phyloP scores from a whole-genome alignment of 768 basidiomycete species.

The Lactifluus echinatus region DNA sequence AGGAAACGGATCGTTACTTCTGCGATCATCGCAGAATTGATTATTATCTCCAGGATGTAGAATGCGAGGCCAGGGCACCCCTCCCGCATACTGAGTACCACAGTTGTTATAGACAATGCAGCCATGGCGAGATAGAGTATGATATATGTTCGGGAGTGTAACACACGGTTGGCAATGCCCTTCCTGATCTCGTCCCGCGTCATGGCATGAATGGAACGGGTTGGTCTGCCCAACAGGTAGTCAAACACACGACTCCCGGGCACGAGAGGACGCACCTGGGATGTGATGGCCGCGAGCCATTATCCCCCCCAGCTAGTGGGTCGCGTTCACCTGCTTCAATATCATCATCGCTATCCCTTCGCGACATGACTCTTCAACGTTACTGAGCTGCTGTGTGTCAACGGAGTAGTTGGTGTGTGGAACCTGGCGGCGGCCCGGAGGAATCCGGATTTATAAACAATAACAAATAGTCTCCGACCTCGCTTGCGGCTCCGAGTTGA shows the following conservation, averaged over 20 bases:
- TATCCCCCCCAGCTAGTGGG: conserved; percentile 21
- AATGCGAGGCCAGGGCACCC: conserved; percentile 85
- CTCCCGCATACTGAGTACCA: conserved; percentile 71
- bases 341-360: conserved; percentile 23
- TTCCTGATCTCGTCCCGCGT: conserved; percentile 74
- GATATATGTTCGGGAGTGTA: conserved; percentile 82
- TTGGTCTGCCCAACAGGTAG: conserved; percentile 37
- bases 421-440: conserved; percentile 3
- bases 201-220: conserved; percentile 78
- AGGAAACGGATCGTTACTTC: conserved; percentile 90
- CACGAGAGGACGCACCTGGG: conserved; percentile 21
- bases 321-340: conserved; percentile 28
- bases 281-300: conserved; percentile 13
- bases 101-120: conserved; percentile 75
- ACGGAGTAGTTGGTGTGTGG: too few species aligned
- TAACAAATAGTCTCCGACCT: not conserved
- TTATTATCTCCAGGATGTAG: conserved; percentile 81
- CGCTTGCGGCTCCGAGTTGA: too few species aligned
- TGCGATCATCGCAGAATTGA: conserved; percentile 86
- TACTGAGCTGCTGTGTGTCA: not conserved
- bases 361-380: conserved; percentile 22
- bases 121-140: conserved; percentile 87
- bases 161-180: conserved; percentile 84
- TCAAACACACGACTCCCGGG: conserved; percentile 10
- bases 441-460: not conserved